Evolutionary conservation across 1,284 basidiomycete genomes (phyloP).

Genomic region (Takashimella koratensis): DNA sequence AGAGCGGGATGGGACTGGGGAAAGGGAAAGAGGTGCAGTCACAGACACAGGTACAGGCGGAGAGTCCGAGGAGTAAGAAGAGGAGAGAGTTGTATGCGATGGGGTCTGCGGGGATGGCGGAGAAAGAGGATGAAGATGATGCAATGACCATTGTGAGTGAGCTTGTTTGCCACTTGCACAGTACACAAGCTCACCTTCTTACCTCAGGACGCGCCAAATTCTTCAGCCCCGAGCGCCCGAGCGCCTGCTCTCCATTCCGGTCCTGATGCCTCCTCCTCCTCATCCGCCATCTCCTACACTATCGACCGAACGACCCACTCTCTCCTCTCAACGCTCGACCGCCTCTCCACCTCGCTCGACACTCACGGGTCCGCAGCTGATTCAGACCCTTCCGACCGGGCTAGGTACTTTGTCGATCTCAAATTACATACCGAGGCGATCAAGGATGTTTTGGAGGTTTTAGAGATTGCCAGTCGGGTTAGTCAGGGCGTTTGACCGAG

Average conservation of each 20-base stretch:
- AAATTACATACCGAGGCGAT: conserved; percentile 41
- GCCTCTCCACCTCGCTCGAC: conserved; percentile 25
- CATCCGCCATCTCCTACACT: conserved; percentile 1
- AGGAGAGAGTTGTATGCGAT: conserved; percentile 38
- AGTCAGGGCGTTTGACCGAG: too few relatives aligned
- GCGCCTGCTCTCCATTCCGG: too few relatives aligned
- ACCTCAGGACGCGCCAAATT: too few relatives aligned
- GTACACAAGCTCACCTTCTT: too few relatives aligned
- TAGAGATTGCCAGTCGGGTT: conserved; percentile 16
- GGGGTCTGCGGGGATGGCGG: conserved; percentile 15
- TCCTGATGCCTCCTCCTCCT: background rate
- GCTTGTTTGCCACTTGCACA: too few relatives aligned
- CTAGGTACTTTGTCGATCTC: conserved; percentile 35
- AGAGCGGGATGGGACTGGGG: background rate
- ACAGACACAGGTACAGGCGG: conserved; percentile 9
- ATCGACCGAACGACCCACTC: conserved; percentile 6
- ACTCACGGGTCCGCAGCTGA: conserved; percentile 3
- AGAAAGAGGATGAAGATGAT: too few relatives aligned
- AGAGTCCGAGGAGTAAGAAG: conserved; percentile 32
- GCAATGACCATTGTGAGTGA: too few relatives aligned
- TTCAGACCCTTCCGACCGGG: conserved; percentile 8
- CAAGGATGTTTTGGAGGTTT: conserved; percentile 31
- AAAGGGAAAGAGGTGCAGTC: too few relatives aligned
- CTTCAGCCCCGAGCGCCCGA: too few relatives aligned
- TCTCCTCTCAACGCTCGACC: conserved; percentile 14